Conservation (phyloP, 169 alveolate species). For the Prorocentrum cordatum region DNA sequence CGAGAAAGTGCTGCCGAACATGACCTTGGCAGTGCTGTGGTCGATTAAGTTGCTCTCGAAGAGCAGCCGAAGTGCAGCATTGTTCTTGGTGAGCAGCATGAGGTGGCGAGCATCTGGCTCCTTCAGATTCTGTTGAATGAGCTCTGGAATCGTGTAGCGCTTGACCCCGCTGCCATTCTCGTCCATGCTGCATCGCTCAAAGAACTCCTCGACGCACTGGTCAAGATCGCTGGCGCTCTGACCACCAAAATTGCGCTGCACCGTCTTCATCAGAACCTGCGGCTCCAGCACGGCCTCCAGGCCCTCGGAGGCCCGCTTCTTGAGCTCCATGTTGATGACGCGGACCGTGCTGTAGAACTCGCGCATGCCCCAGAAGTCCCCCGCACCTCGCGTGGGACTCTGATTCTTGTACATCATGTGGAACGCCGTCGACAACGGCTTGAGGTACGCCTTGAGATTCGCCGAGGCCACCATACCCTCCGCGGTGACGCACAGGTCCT, state of each 20-base stretch:
- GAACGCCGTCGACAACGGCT: slow-evolving; percentile 34
- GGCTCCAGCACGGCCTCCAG: slow-evolving; percentile 26
- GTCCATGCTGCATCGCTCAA: slow-evolving; percentile 37
- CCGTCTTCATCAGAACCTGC: slow-evolving; percentile 68
- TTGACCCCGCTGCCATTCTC: neutral
- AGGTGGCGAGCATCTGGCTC: slow-evolving; percentile 69
- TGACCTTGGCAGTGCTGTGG: slow-evolving; percentile 20
- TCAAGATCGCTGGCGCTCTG: neutral
- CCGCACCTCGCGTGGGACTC: too few relatives aligned
- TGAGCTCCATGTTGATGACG: slow-evolving; percentile 58
- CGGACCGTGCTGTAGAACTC: slow-evolving; percentile 70
- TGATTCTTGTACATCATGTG: slow-evolving; percentile 36
- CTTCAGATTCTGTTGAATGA: slow-evolving; percentile 48
- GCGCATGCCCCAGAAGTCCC: slow-evolving; percentile 68
- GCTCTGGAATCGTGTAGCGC: slow-evolving; percentile 3
- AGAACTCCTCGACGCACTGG: slow-evolving; percentile 43
- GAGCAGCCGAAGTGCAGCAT: slow-evolving; percentile 58
- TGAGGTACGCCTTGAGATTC: slow-evolving; percentile 16
- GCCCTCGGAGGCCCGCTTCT: slow-evolving; percentile 20
- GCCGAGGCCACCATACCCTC: slow-evolving; percentile 61
- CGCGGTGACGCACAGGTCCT: slow-evolving; percentile 48
- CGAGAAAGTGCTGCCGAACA: slow-evolving; percentile 71
- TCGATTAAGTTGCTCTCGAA: slow-evolving; percentile 32
- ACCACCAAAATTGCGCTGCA: slow-evolving; percentile 62
- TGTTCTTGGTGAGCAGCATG: slow-evolving; percentile 69